Evolutionary conservation across 495 filamentous ascomycete genomes (phyloP).

Genomic region (Aspergillus hancockii): DNA sequence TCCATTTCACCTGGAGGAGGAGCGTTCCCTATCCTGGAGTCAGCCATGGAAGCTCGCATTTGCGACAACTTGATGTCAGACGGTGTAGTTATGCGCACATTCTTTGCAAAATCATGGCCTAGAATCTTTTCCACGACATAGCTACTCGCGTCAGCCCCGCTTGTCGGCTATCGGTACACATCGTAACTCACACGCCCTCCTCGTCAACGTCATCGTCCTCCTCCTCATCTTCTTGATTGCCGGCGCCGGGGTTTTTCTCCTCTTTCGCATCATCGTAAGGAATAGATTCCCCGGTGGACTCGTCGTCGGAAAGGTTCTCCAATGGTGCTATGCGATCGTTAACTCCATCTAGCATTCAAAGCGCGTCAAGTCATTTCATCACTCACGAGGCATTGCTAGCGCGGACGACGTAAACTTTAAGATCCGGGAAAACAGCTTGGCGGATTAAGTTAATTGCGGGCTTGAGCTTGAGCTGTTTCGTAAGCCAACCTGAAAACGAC

Average conservation of each 20-base stretch:
- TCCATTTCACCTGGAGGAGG: slow-evolving; percentile 62
- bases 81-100: slow-evolving; percentile 28
- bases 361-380: slow-evolving; percentile 18
- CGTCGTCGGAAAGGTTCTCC: slow-evolving; percentile 47
- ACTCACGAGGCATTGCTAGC: slow-evolving; percentile 43
- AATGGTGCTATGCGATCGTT: slow-evolving; percentile 35
- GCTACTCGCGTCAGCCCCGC: slow-evolving; percentile 43
- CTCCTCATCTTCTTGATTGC: slow-evolving; percentile 35
- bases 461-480: neutral
- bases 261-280: slow-evolving; percentile 38
- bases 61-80: neutral
- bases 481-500: neutral
- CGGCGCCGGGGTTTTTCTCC: slow-evolving; percentile 28
- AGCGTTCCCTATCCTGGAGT: slow-evolving; percentile 38
- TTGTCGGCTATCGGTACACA: neutral
- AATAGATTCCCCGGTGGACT: slow-evolving; percentile 44
- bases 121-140: slow-evolving; percentile 63
- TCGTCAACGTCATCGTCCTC: slow-evolving; percentile 45
- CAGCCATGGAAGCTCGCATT: slow-evolving; percentile 11
- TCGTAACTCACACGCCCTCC: slow-evolving; percentile 40
- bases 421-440: slow-evolving; percentile 39
- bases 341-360: slow-evolving; percentile 12
- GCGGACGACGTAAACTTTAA: slow-evolving; percentile 27
- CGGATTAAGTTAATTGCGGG: slow-evolving; percentile 15
- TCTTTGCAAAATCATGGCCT: slow-evolving; percentile 44